phyloP scores from a whole-genome alignment of 2,329 filamentous ascomycete species.

The Alternaria postmessia region DNA sequence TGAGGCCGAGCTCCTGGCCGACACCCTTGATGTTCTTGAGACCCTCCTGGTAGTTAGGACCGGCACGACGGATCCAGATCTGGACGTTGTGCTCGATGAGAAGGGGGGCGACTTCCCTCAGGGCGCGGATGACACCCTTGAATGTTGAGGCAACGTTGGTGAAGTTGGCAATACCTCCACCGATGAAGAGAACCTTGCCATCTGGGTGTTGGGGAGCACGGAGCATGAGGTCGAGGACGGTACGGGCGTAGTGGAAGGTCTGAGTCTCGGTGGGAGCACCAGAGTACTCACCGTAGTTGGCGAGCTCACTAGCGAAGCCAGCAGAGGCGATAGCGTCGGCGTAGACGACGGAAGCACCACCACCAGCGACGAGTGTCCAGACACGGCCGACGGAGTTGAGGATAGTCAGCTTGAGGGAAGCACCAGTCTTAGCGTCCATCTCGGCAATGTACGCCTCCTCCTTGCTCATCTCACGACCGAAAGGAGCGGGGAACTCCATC shows the following conservation, averaged over 20 bases:
- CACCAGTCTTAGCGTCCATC: slow-evolving; percentile 98
- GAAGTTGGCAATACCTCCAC: slow-evolving; percentile 99
- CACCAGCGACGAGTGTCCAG: slow-evolving; percentile 98
- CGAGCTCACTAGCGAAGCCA: slow-evolving; percentile 93
- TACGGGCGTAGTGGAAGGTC: slow-evolving; percentile 98
- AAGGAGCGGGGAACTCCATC: slow-evolving; percentile 98
- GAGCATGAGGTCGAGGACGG: slow-evolving; percentile 96
- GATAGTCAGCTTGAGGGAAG: slow-evolving; percentile 97
- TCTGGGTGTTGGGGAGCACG: slow-evolving; percentile 83
- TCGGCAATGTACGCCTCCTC: slow-evolving; percentile 99
- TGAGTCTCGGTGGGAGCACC: slow-evolving; percentile 98
- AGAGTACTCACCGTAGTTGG: slow-evolving; percentile 99
- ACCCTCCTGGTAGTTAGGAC: slow-evolving; percentile 99
- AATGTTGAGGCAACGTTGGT: slow-evolving; percentile 99
- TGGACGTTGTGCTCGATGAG: slow-evolving; percentile 96
- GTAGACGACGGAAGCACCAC: slow-evolving; percentile 99
- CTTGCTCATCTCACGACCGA: slow-evolving; percentile 97
- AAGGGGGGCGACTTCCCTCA: slow-evolving; percentile 85
- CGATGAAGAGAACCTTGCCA: slow-evolving; percentile 99
- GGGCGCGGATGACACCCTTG: slow-evolving; percentile 98
- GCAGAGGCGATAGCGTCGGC: slow-evolving; percentile 97
- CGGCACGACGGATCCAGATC: slow-evolving; percentile 92
- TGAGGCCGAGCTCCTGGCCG: slow-evolving; percentile 88
- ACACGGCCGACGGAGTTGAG: slow-evolving; percentile 90
- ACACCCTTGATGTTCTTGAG: slow-evolving; percentile 99